phyloP scores from a whole-genome alignment of 2,329 filamentous ascomycete species.

The Cladosporium velox region DNA sequence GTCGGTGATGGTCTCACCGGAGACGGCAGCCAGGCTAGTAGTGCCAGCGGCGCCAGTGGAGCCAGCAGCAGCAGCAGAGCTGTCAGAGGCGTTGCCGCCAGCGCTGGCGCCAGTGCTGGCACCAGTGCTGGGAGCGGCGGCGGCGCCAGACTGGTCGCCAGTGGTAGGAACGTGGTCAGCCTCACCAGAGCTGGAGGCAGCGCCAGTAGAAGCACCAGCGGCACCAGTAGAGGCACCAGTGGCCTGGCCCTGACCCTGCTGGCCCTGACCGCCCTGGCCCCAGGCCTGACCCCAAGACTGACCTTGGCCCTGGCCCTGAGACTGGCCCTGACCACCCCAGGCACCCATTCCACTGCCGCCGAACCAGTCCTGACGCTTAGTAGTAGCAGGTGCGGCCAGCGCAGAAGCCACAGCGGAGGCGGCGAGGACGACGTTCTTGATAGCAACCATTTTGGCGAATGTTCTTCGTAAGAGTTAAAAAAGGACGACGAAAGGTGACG shows the following conservation, averaged over 20 bases:
- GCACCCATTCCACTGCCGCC: background rate
- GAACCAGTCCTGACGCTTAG: conserved; percentile 16
- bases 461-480: background rate
- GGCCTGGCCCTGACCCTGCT: conserved; percentile 3
- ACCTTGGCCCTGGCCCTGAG: background rate
- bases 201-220: background rate
- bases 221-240: background rate
- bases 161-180: background rate
- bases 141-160: background rate
- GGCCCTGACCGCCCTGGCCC: background rate
- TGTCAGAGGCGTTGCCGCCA: background rate
- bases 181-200: background rate
- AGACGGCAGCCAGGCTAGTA: conserved; percentile 3
- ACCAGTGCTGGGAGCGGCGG: background rate
- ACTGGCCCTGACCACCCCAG: conserved; percentile 14
- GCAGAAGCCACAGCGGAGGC: conserved; percentile 13
- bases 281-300: background rate
- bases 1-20: conserved; percentile 10
- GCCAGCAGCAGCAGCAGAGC: background rate
- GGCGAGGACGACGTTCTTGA: conserved; percentile 19
- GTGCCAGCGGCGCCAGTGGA: background rate
- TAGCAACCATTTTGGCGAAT: conserved; percentile 13
- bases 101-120: background rate
- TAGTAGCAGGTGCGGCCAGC: conserved; percentile 17
- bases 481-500: background rate